Evolutionary conservation across 2,329 filamentous ascomycete species (phyloP), one percentile per base, ranked within the genome.

Genomic region (Trichoderma sp.): DNA sequence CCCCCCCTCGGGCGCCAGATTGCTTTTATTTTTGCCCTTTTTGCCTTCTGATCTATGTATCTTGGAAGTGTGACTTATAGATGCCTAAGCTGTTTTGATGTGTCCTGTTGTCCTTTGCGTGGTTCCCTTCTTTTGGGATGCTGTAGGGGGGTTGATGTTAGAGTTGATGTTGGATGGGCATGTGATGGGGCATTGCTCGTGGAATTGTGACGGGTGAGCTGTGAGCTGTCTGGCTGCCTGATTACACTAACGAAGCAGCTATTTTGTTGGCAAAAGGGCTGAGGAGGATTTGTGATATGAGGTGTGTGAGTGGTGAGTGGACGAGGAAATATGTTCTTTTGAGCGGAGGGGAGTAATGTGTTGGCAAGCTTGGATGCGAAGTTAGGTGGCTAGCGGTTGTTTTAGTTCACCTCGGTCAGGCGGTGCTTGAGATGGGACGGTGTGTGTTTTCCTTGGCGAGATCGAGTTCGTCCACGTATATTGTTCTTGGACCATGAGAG

Each of bases 1-100:
- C 63, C 72, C 72, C 72, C 70, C 72, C 71, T 74, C 72, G 72
- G 72, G 72, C 72, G 72, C 21, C 28, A 7, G 17, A 7, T 34
- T 39, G 34, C 41, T 47, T n/a, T 24, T 41, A 24, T 45, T 41
- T 26, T 44, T 30, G 21, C 44, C 39, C 30, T 44, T 52, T 52
- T 28, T 61, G 28, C 28, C 9, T 9, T 30, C 28, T 30, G 28
- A 28, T 28, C 5, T 28, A 28, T 7, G 28, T 28, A 28, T 7
- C 28, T 28, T 28, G 28, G 28, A 28, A 28, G 7, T 28, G 28
- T 30, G 28, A 30, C 9, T 30, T 30, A 9, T 7, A 30, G 28
- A 30, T 9, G 5, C 6, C 7, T 28, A 30, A 7, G 9, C 6
- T 30, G 28, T 30, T 30, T 30, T 30, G 28, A 9, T 30, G 21